These are phyloP conservation scores for Allomyces javanicus DNA, from an alignment of 192 early-diverging fungal species.

Conservation along the genomic window DNA sequence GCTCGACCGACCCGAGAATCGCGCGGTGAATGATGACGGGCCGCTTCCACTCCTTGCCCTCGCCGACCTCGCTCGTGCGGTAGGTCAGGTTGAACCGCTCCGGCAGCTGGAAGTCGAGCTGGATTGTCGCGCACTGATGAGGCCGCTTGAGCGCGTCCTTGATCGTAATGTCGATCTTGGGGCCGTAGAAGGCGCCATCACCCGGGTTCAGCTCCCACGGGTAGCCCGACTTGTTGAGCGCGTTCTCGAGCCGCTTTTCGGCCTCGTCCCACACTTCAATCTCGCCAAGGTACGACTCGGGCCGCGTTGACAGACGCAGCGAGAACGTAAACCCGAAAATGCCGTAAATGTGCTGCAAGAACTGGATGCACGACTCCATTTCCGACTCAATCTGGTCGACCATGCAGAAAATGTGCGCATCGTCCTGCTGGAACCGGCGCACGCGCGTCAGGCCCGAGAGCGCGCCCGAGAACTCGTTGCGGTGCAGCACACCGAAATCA, in stretches of 20 bases:
- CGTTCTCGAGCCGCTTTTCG: slow-evolving; percentile 55
- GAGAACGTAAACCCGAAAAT: slow-evolving; percentile 87
- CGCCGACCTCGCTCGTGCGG: slow-evolving; percentile 39
- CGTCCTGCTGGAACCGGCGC: slow-evolving; percentile 89
- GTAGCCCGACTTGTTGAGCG: slow-evolving; percentile 58
- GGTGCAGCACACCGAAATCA: slow-evolving; percentile 83
- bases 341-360: slow-evolving; percentile 74
- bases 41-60: slow-evolving; percentile 35
- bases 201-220: slow-evolving; percentile 79
- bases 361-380: slow-evolving; percentile 68
- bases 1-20: slow-evolving; percentile 88
- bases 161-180: slow-evolving; percentile 97
- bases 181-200: slow-evolving; percentile 99
- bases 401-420: slow-evolving; percentile 92
- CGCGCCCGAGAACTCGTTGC: slow-evolving; percentile 81
- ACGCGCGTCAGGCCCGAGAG: slow-evolving; percentile 78
- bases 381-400: slow-evolving; percentile 67
- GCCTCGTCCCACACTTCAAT: slow-evolving; percentile 80
- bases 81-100: slow-evolving; percentile 81
- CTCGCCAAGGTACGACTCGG: slow-evolving; percentile 86
- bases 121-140: slow-evolving; percentile 93
- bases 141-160: slow-evolving; percentile 75
- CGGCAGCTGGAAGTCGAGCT: slow-evolving; percentile 96
- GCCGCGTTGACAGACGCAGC: slow-evolving; percentile 84
- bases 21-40: slow-evolving; percentile 99